Evolutionary conservation across 441 rosid genomes (phyloP), one percentile per base, ranked within the genome.

Genomic region (Gossypium armourianum): DNA sequence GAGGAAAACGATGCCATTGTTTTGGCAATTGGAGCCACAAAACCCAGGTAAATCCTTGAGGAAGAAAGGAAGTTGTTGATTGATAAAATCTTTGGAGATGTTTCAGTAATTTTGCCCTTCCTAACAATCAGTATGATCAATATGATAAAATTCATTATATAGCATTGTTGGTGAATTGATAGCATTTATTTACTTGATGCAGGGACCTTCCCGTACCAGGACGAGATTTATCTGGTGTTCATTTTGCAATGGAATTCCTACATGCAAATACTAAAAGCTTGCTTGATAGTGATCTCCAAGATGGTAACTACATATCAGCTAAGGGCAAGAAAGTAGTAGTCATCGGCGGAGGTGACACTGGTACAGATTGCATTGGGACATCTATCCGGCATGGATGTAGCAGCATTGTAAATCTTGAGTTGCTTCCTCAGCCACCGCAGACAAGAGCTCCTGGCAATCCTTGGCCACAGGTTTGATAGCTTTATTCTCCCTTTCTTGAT

Each of bases 341-440:
- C 72, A 96, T 96, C 71, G 99, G 99, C 61, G 99, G 99, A 72
- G 99, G 99, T 50, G 99, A 96, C 82, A 96, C 99, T 0, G 99
- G 99, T n/a, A 96, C 98, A 15, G 99, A 96, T 82, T 96, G 99
- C 76, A 88, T 96, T 1, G 99, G 97, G 67, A 96, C 99, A 70
- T 96, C 99, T 4, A 88, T 96, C 73, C 92, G 99, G 13, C 99
- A 96, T 79, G 98, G 97, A 49, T 96, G 98, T 74, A 84, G 61
- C 69, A 83, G 76, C 72, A n/a, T 96, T 1, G 86, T 90, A 36
- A 96, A 96, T 80, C 83, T 96, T 4, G 99, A 96, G 87, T 98
- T 96, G 76, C 93, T 93, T 68, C 92, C 99, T 43, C 84, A 85
- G 82, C 98, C 99, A 19, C 98, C 99, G 12, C 71, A 43, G 75